A percentile compares a stretch with the other conserved stretches of the same genome.
These are phyloP conservation scores for Schizonepeta tenuifolia DNA, from an alignment of 257 asterid species.

Conservation along the genomic window DNA sequence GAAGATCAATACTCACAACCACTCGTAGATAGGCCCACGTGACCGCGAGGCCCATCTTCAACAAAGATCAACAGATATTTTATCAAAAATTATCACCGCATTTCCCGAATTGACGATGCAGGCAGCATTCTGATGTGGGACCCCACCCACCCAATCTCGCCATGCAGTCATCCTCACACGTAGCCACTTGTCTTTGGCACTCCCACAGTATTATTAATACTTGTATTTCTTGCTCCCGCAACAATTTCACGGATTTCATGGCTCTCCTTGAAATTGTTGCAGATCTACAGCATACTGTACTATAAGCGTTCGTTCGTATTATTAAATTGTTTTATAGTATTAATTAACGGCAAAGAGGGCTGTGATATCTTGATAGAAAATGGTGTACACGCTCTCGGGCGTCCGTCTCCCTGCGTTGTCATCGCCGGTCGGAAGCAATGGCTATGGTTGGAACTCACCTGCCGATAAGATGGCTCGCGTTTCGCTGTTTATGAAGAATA, in stretches of 20 bases:
- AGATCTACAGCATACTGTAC: conserved; percentile 35
- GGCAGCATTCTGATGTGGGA: conserved; percentile 11
- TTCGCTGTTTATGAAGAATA: conserved; percentile 41
- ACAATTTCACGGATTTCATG: conserved; percentile 56
- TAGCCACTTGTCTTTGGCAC: conserved; percentile 41
- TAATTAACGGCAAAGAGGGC: not conserved
- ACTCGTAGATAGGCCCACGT: conserved; percentile 35
- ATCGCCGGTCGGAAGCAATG: conserved; percentile 36
- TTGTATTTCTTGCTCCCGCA: not conserved
- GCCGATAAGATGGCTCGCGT: conserved; percentile 39
- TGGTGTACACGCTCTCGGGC: conserved; percentile 76
- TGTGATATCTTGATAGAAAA: conserved; percentile 7
- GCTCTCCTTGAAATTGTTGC: conserved; percentile 44
- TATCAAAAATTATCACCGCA: not conserved
- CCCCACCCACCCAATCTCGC: conserved; percentile 47
- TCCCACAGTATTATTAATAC: not conserved
- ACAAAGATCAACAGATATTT: not conserved
- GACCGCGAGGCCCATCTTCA: conserved; percentile 31
- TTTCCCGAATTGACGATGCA: conserved; percentile 37
- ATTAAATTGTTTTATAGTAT: too few species aligned
- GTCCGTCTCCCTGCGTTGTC: conserved; percentile 64
- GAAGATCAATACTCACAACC: conserved; percentile 19
- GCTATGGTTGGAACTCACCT: conserved; percentile 38
- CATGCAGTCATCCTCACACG: conserved; percentile 56
- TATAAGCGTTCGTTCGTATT: too few species aligned